Conservation (phyloP, 2,329 filamentous ascomycete species). For the Colletotrichum liaoningense region DNA sequence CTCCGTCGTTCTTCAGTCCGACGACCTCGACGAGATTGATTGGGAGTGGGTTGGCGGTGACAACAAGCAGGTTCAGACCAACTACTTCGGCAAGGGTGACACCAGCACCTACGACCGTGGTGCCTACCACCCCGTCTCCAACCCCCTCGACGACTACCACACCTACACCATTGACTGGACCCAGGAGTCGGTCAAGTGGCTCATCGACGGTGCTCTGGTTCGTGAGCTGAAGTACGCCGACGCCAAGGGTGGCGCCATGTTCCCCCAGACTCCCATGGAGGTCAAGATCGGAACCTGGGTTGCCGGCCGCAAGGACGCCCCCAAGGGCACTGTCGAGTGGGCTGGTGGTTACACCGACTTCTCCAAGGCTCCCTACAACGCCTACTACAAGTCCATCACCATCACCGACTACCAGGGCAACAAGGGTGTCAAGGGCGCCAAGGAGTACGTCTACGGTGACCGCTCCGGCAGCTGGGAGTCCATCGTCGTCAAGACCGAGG, state of each 20-base stretch:
- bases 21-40: slow-evolving; percentile 93
- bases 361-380: slow-evolving; percentile 62
- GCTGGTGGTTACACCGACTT: slow-evolving; percentile 71
- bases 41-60: slow-evolving; percentile 94
- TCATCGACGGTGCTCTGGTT: slow-evolving; percentile 69
- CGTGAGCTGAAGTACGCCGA: slow-evolving; percentile 74
- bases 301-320: slow-evolving; percentile 66
- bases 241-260: slow-evolving; percentile 67
- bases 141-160: slow-evolving; percentile 68
- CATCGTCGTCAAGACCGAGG: slow-evolving; percentile 58
- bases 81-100: slow-evolving; percentile 85
- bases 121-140: slow-evolving; percentile 67
- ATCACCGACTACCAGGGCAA: slow-evolving; percentile 67
- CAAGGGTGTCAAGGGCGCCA: slow-evolving; percentile 52
- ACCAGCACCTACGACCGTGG: slow-evolving; percentile 78
- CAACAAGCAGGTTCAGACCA: slow-evolving; percentile 81
- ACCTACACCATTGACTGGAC: slow-evolving; percentile 79
- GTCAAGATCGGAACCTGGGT: slow-evolving; percentile 78
- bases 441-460: slow-evolving; percentile 65
- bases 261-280: slow-evolving; percentile 80
- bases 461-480: slow-evolving; percentile 60
- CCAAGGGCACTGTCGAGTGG: slow-evolving; percentile 78
- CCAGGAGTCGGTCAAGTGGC: slow-evolving; percentile 71
- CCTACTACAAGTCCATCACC: slow-evolving; percentile 67
- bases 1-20: slow-evolving; percentile 89